Conservation (phyloP, 768 basidiomycete species). For the Lactifluus hygrophoroides region DNA sequence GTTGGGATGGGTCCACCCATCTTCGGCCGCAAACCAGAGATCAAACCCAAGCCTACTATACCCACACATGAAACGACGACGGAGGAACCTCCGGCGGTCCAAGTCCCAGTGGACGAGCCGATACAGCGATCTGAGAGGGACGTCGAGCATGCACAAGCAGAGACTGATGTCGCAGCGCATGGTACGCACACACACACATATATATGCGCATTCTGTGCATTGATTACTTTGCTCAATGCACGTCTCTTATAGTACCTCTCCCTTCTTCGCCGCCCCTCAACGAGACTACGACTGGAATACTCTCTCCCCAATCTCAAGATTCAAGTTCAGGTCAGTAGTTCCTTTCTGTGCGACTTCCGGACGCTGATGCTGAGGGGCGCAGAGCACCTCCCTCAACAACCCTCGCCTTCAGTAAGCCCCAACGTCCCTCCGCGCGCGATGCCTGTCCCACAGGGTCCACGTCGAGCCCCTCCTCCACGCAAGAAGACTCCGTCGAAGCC, state of each 20-base stretch:
- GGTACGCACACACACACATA: conserved; percentile 7
- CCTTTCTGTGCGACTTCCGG: neutral
- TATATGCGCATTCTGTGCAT: neutral
- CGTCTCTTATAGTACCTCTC: neutral
- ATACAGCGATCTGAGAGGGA: conserved; percentile 6
- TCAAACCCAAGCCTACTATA: conserved; percentile 26
- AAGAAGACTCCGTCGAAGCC: conserved; percentile 17
- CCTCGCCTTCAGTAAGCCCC: conserved; percentile 1
- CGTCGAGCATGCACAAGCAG: neutral
- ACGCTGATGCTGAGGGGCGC: neutral
- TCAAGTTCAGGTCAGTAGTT: neutral
- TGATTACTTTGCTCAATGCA: neutral
- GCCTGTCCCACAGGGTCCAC: conserved; percentile 31
- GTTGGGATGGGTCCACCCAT: conserved; percentile 74
- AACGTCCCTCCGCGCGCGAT: conserved; percentile 21
- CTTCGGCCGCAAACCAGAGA: conserved; percentile 48
- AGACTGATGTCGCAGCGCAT: neutral
- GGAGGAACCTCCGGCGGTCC: conserved; percentile 15
- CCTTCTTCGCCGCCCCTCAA: conserved; percentile 3
- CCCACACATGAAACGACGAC: conserved; percentile 19
- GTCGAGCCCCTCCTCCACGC: conserved; percentile 31
- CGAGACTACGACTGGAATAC: neutral
- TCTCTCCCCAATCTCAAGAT: neutral
- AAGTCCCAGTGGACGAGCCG: conserved; percentile 5
- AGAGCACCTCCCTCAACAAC: conserved; percentile 11